phyloP scores from a whole-genome alignment of 306 rosid genomes.

The Morella rubra region DNA sequence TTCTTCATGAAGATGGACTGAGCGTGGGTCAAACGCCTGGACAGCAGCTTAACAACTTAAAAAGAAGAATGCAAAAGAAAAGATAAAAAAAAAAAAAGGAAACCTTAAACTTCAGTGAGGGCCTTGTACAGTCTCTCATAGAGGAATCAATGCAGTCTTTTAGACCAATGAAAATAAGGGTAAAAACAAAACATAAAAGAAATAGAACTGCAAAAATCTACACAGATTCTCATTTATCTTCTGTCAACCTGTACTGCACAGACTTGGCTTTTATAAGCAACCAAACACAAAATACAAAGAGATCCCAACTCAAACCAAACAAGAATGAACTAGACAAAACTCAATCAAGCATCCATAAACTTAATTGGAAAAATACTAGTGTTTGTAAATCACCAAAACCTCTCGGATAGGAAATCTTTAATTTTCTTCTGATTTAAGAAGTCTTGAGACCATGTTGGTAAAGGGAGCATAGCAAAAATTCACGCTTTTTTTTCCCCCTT shows the following conservation, averaged over 20 bases:
- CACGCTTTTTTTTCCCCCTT: background rate
- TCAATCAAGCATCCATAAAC: background rate
- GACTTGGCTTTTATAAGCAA: background rate
- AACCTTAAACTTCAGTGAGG: background rate
- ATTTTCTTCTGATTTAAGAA: background rate
- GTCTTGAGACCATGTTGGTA: background rate
- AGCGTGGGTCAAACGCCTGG: background rate
- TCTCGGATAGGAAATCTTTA: background rate
- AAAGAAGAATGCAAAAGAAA: no score
- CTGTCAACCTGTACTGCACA: background rate
- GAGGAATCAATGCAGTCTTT: background rate
- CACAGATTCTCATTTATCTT: background rate
- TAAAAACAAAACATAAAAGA: background rate
- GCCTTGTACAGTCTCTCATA: background rate
- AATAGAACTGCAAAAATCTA: background rate
- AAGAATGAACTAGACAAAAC: background rate
- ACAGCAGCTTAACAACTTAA: background rate
- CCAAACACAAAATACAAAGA: background rate
- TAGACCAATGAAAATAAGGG: background rate
- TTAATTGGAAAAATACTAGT: background rate
- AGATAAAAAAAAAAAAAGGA: background rate
- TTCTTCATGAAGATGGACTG: background rate
- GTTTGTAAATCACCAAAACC: background rate
- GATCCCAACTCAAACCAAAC: background rate
- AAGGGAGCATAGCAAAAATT: background rate